Evolutionary conservation across 208 protist species (phyloP).

Genomic region (Crithidia thermophila): DNA sequence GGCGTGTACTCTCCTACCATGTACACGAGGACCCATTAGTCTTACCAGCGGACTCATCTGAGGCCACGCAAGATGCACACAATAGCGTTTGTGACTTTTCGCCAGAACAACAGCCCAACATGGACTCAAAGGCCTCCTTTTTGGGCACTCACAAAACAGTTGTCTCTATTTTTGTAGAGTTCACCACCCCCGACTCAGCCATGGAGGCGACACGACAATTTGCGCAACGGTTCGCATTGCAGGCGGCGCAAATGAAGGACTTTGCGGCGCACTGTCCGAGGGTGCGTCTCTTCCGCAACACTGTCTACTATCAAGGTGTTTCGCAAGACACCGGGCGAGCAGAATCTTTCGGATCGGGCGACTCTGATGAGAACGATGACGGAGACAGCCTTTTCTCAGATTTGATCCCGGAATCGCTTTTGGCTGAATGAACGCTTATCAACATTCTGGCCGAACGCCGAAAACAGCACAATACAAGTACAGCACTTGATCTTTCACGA

Average conservation of each 20-base stretch:
- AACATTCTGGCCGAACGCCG: background rate
- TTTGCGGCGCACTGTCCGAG: background rate
- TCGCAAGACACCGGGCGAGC: constrained; percentile 11
- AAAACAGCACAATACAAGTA: background rate
- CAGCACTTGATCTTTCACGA: background rate
- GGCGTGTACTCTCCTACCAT: constrained; percentile 74
- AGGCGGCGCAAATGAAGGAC: background rate
- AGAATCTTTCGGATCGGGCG: too few relatives aligned
- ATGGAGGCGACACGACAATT: constrained; percentile 58
- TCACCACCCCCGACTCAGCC: constrained; percentile 43
- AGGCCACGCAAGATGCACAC: background rate
- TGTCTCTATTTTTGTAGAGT: constrained; percentile 67
- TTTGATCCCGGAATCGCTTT: constrained; percentile 43
- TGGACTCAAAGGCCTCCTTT: background rate
- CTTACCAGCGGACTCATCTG: background rate
- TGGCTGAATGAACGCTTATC: constrained; percentile 54
- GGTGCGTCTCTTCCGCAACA: constrained; percentile 52
- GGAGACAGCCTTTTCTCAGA: constrained; percentile 38
- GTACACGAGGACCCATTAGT: constrained; percentile 26
- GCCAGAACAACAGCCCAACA: too few relatives aligned
- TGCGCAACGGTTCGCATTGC: constrained; percentile 26
- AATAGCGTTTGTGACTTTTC: background rate
- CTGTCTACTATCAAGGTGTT: constrained; percentile 58
- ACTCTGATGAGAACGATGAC: constrained; percentile 6
- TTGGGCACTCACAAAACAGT: background rate